These are phyloP conservation scores for Beauveria brongniartii DNA, from an alignment of 2,329 filamentous ascomycete species.

Conservation along the genomic window DNA sequence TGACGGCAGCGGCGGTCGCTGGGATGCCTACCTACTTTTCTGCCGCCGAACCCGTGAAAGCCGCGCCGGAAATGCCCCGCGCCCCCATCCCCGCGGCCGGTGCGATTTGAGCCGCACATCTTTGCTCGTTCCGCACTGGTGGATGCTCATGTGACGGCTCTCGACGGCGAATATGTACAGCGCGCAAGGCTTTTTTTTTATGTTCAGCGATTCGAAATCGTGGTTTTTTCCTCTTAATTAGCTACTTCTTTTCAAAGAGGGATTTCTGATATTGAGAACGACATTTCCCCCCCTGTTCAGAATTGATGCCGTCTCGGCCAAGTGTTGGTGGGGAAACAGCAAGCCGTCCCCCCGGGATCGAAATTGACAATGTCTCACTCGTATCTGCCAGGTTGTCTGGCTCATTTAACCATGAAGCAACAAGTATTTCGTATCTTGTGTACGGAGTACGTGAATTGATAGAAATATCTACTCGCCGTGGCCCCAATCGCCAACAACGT, in stretches of 20 bases:
- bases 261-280: neutral
- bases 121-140: slow-evolving; percentile 2
- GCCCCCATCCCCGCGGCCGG: neutral
- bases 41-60: neutral
- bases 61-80: slow-evolving; percentile 10
- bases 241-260: too few relatives aligned
- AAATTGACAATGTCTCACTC: neutral
- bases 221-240: neutral
- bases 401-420: neutral
- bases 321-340: slow-evolving; percentile 4
- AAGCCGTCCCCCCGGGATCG: neutral
- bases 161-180: neutral
- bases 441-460: too few relatives aligned
- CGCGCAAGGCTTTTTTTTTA: too few relatives aligned
- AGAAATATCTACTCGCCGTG: too few relatives aligned
- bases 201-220: neutral
- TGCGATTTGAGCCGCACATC: neutral
- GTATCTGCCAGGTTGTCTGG: neutral
- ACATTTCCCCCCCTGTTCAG: neutral
- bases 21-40: neutral
- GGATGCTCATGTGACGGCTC: slow-evolving; percentile 2
- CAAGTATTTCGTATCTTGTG: too few relatives aligned
- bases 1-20: neutral
- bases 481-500: neutral
- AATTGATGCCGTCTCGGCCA: too few relatives aligned